A percentile compares a stretch with the other conserved stretches of the same genome.
These are phyloP conservation scores for Phytopythium kandeliae DNA, from an alignment of 352 stramenopile genomes.

Conservation along the genomic window DNA sequence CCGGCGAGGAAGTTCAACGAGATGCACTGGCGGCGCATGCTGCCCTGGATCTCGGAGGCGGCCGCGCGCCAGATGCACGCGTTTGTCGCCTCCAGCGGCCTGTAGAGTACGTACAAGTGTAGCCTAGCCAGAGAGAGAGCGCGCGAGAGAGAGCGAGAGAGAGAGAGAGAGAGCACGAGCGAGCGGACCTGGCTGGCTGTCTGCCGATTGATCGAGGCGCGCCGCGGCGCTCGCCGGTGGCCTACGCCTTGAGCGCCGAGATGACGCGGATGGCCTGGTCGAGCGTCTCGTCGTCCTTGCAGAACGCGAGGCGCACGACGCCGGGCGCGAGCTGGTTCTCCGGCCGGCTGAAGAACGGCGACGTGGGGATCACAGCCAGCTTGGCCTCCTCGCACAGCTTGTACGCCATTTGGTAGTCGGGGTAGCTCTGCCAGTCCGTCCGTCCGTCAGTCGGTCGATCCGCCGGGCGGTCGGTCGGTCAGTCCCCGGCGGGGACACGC, in stretches of 20 bases:
- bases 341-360: constrained; percentile 87
- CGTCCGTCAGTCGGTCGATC: too few species aligned
- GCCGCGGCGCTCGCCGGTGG: not conserved
- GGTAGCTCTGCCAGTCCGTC: constrained; percentile 73
- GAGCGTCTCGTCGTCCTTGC: constrained; percentile 94
- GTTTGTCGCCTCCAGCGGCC: constrained; percentile 27
- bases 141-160: too few species aligned
- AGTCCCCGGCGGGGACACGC: not conserved
- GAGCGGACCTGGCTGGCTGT: not conserved
- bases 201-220: too few species aligned
- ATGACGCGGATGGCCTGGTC: constrained; percentile 82
- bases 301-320: constrained; percentile 93
- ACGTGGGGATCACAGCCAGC: constrained; percentile 92
- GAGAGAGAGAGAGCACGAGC: not conserved
- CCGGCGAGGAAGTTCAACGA: constrained; percentile 76
- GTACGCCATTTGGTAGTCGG: constrained; percentile 86
- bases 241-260: constrained; percentile 29
- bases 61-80: constrained; percentile 43
- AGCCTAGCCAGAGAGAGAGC: not conserved
- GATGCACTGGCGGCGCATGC: constrained; percentile 84
- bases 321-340: constrained; percentile 77
- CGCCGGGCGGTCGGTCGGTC: too few species aligned
- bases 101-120: constrained; percentile 5
- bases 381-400: constrained; percentile 89
- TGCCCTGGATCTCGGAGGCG: constrained; percentile 67